These are phyloP conservation scores for Fusarium sp. DNA, from an alignment of 2,329 filamentous ascomycete species.

Conservation along the genomic window DNA sequence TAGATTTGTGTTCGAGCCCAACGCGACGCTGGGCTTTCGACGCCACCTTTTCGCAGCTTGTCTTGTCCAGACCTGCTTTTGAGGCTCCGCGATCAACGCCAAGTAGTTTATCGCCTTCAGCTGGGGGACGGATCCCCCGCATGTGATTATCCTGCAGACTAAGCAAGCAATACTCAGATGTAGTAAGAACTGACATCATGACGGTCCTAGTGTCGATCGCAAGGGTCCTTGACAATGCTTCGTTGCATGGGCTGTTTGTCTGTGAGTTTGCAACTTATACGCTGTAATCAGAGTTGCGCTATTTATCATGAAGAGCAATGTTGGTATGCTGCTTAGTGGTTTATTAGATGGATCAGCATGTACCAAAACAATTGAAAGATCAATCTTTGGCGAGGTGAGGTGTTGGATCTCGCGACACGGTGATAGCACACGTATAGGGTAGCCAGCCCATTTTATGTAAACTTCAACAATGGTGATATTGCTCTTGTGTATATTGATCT, in stretches of 20 bases:
- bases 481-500: not conserved
- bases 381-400: not conserved
- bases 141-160: constrained; percentile 31
- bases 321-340: not conserved
- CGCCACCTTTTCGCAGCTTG: not conserved
- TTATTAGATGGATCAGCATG: not conserved
- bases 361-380: not conserved
- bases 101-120: constrained; percentile 21
- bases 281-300: not conserved
- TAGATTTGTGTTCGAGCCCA: not conserved
- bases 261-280: not conserved
- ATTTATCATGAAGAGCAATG: not conserved
- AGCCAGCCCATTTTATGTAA: not conserved
- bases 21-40: not conserved
- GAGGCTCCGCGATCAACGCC: constrained; percentile 27
- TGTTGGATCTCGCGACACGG: not conserved
- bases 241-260: not conserved
- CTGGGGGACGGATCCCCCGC: constrained; percentile 9
- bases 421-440: not conserved
- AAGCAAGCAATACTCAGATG: constrained; percentile 20
- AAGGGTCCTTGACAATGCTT: constrained; percentile 14
- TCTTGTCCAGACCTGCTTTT: constrained; percentile 1
- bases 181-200: constrained; percentile 36
- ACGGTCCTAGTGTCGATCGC: constrained; percentile 29
- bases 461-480: not conserved